Evolutionary conservation across 345 rosid genomes (phyloP).

Genomic region (Brassica rapa): DNA sequence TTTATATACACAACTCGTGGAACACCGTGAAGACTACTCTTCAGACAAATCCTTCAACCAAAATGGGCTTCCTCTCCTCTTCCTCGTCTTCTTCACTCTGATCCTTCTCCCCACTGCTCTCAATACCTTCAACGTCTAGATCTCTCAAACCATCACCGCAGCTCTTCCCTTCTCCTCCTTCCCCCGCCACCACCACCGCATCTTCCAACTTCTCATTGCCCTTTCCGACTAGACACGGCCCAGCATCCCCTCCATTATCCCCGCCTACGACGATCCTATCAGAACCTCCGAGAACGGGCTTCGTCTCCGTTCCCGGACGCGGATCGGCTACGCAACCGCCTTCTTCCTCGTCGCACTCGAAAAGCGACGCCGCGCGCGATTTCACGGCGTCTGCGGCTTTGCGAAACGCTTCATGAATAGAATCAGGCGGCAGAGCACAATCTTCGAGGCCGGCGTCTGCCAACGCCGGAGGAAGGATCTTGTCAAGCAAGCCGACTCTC

Average conservation of each 20-base stretch:
- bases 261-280: constrained; percentile 22
- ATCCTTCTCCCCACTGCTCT: constrained; percentile 17
- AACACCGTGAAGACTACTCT: too few species aligned
- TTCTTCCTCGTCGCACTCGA: constrained; percentile 42
- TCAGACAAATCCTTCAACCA: constrained; percentile 39
- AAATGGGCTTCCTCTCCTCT: constrained; percentile 32
- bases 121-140: constrained; percentile 22
- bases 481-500: constrained; percentile 40
- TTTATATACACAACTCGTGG: neutral
- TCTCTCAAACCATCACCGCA: constrained; percentile 40
- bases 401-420: constrained; percentile 66
- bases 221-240: constrained; percentile 35
- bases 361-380: constrained; percentile 55
- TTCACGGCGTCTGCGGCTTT: constrained; percentile 64
- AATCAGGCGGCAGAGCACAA: constrained; percentile 66
- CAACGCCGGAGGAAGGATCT: constrained; percentile 59
- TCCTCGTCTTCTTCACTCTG: constrained; percentile 27
- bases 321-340: constrained; percentile 37
- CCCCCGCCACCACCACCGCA: neutral
- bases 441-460: constrained; percentile 79
- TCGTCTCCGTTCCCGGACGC: constrained; percentile 5
- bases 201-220: constrained; percentile 5
- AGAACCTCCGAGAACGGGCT: constrained; percentile 9
- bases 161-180: constrained; percentile 24
- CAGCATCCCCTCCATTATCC: neutral